These are phyloP conservation scores for Umbelopsis sp. DNA, from an alignment of 192 early-diverging fungal genomes.

Conservation along the genomic window DNA sequence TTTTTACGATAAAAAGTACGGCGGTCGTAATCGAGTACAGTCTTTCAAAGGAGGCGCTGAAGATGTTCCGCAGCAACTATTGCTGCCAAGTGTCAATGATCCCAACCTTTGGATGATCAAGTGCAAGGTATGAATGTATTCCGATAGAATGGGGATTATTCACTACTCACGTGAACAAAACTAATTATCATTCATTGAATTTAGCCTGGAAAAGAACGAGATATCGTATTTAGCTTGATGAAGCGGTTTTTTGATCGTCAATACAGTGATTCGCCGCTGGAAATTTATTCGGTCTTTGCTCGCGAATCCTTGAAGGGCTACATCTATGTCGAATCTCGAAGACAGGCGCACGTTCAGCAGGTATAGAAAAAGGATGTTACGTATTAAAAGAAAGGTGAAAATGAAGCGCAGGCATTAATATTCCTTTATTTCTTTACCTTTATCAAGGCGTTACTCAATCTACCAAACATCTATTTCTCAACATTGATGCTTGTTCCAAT, in stretches of 20 bases:
- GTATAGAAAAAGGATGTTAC: too few species aligned
- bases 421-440: neutral
- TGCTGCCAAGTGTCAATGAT: conserved; percentile 84
- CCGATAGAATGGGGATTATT: neutral
- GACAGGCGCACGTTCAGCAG: conserved; percentile 75
- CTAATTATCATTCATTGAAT: neutral
- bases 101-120: conserved; percentile 91
- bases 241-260: conserved; percentile 73
- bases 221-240: conserved; percentile 80
- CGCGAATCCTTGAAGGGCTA: conserved; percentile 87
- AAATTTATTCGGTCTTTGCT: conserved; percentile 81
- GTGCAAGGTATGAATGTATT: conserved; percentile 58
- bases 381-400: neutral
- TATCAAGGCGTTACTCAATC: conserved; percentile 39
- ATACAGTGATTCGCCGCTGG: conserved; percentile 57
- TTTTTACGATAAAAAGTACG: conserved; percentile 71
- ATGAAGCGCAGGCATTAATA: neutral
- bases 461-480: conserved; percentile 73
- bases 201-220: conserved; percentile 83
- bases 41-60: conserved; percentile 52
- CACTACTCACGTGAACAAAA: neutral
- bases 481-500: conserved; percentile 84
- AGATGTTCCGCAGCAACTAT: conserved; percentile 73
- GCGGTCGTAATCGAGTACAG: conserved; percentile 54
- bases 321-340: conserved; percentile 88